Evolutionary conservation across 768 basidiomycete species (phyloP).

Genomic region (Lactarius sanguifluus): DNA sequence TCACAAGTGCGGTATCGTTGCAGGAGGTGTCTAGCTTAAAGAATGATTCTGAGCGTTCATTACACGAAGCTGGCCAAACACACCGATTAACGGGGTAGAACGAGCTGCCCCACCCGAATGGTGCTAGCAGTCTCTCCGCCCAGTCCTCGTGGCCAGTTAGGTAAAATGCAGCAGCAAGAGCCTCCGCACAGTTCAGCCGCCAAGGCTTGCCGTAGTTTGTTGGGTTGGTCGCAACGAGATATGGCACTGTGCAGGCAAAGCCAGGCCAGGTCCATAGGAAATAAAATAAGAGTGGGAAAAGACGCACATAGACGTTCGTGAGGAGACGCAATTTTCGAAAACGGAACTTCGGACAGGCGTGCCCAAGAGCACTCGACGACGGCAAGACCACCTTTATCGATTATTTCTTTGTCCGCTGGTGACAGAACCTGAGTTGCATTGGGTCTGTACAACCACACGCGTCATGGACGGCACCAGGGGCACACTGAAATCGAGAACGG

Average conservation of each 20-base stretch:
- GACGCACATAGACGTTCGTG: conserved; percentile 84
- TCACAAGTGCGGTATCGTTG: conserved; percentile 74
- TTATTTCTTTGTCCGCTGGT: conserved; percentile 80
- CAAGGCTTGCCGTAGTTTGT: conserved; percentile 99
- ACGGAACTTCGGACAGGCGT: conserved; percentile 90
- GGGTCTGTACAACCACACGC: conserved; percentile 51
- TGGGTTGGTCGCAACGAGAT: conserved; percentile 92
- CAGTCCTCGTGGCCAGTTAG: conserved; percentile 84
- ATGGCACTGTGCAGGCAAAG: conserved; percentile 65
- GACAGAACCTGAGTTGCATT: conserved; percentile 77
- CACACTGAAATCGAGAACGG: conserved; percentile 36
- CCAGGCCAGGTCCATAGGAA: background rate
- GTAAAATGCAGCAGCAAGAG: conserved; percentile 92
- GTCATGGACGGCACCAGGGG: background rate
- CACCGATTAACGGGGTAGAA: conserved; percentile 87
- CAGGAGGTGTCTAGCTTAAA: conserved; percentile 40
- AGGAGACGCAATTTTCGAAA: conserved; percentile 88
- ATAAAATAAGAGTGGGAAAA: background rate
- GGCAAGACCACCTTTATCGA: conserved; percentile 74
- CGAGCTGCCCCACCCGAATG: conserved; percentile 89
- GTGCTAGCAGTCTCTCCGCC: conserved; percentile 72
- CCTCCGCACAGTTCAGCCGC: conserved; percentile 93
- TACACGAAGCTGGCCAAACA: conserved; percentile 28
- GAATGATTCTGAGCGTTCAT: background rate
- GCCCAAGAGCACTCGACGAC: conserved; percentile 99